Evolutionary conservation across 1,284 basidiomycete species (phyloP).

Genomic region (Ustilago crameri): DNA sequence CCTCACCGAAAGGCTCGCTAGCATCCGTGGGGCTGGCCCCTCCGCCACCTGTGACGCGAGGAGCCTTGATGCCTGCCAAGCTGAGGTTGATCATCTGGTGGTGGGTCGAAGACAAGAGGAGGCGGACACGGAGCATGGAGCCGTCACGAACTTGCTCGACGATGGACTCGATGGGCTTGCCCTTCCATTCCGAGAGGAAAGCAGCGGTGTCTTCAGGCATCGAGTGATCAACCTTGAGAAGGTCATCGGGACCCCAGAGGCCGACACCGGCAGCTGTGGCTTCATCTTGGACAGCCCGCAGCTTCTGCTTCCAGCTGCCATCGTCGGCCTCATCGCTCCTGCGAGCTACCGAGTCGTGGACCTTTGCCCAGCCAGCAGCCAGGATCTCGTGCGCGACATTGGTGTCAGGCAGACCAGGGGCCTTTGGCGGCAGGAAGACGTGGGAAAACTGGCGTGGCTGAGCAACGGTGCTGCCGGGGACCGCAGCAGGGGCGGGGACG

Average conservation of each 20-base stretch:
- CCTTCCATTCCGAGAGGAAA: constrained; percentile 91
- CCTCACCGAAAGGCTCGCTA: constrained; percentile 64
- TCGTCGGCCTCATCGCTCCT: constrained; percentile 69
- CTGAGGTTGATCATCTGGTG: constrained; percentile 83
- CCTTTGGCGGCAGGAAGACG: constrained; percentile 60
- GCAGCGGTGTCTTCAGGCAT: constrained; percentile 90
- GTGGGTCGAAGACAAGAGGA: constrained; percentile 85
- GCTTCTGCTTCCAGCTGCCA: constrained; percentile 78
- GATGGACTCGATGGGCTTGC: constrained; percentile 84
- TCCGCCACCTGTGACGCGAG: constrained; percentile 55
- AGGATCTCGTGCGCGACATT: constrained; percentile 77
- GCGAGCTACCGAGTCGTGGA: constrained; percentile 80
- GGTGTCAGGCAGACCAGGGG: constrained; percentile 56
- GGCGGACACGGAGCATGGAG: constrained; percentile 85
- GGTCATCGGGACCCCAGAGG: constrained; percentile 83
- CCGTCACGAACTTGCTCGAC: constrained; percentile 96
- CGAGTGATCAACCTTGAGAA: constrained; percentile 72
- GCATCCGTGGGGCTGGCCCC: constrained; percentile 53
- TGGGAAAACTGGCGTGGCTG: constrained; percentile 59
- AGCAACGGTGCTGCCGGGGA: constrained; percentile 77
- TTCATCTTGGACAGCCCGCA: constrained; percentile 79
- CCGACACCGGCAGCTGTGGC: constrained; percentile 83
- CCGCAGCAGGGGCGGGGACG: constrained; percentile 75
- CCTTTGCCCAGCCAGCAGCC: constrained; percentile 87
- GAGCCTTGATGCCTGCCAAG: constrained; percentile 62